A percentile compares a stretch with the other conserved stretches of the same genome.
phyloP scores from a whole-genome alignment of 2,329 filamentous ascomycete genomes.

The Xylaria sp. region DNA sequence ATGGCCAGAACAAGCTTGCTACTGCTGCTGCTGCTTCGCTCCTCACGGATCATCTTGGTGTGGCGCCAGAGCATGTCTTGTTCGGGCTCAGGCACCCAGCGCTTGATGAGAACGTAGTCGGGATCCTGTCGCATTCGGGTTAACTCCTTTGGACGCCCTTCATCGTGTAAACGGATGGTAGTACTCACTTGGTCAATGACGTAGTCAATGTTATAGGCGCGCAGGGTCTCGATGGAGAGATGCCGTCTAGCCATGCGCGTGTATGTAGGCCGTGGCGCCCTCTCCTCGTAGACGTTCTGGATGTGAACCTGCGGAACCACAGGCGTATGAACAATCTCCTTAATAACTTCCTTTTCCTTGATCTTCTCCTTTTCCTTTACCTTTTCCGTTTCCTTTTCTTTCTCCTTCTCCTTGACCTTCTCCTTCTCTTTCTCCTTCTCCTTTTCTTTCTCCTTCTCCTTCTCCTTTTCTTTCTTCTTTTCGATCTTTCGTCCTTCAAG shows the following conservation, averaged over 20 bases:
- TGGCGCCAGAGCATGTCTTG: constrained; percentile 69
- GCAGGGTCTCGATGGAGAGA: constrained; percentile 57
- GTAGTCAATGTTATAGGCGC: constrained; percentile 51
- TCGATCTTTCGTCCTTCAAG: constrained; percentile 41
- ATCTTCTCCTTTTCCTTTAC: constrained; percentile 8
- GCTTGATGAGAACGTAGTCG: constrained; percentile 67
- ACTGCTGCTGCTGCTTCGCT: constrained; percentile 30
- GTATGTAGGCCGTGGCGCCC: constrained; percentile 46
- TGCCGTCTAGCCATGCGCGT: constrained; percentile 59
- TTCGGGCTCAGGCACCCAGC: constrained; percentile 65
- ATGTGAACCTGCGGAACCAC: background rate
- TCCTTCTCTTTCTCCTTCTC: constrained; percentile 12
- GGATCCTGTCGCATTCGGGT: constrained; percentile 45
- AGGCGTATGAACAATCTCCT: background rate
- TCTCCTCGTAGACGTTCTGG: constrained; percentile 12
- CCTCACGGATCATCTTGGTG: constrained; percentile 59
- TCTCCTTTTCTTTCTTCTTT: constrained; percentile 37
- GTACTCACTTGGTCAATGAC: constrained; percentile 50
- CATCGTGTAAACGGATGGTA: background rate
- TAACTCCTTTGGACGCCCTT: background rate
- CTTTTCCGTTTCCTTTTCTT: constrained; percentile 31
- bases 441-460: constrained; percentile 19
- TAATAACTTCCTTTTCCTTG: constrained; percentile 6
- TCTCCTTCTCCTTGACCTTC: constrained; percentile 23
- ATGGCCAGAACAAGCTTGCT: constrained; percentile 42